A percentile compares a stretch with the other conserved stretches of the same genome.
phyloP scores from a whole-genome alignment of 305 asterid genomes.

The Euphrasia arctica region DNA sequence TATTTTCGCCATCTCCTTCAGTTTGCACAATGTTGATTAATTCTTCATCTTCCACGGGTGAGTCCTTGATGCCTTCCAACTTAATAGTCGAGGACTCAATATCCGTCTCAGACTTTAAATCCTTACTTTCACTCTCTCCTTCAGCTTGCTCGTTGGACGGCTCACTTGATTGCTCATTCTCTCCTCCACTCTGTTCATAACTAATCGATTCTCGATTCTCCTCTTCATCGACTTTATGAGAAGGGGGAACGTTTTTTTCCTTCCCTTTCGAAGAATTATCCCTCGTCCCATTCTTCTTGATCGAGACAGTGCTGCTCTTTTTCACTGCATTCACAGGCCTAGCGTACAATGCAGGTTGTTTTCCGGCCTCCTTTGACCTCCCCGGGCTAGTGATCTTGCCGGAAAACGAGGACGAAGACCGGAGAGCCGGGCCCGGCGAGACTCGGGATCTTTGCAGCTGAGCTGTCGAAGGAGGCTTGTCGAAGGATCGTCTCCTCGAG shows the following conservation, averaged over 20 bases:
- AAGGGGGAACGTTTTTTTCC: conserved; percentile 20
- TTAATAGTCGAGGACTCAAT: neutral
- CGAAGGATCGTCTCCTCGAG: conserved; percentile 50
- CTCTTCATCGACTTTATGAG: conserved; percentile 20
- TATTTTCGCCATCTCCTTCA: conserved; percentile 21
- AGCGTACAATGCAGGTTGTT: conserved; percentile 29
- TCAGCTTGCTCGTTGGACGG: conserved; percentile 2
- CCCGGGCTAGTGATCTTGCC: conserved; percentile 19
- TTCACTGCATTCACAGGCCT: conserved; percentile 29
- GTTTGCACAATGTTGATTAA: neutral
- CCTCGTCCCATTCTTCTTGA: conserved; percentile 27
- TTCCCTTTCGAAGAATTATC: conserved; percentile 18
- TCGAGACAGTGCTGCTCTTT: conserved; percentile 16
- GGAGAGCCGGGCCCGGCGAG: conserved; percentile 38
- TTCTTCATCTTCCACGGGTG: conserved; percentile 23
- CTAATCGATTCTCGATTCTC: conserved; percentile 27
- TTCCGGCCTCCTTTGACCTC: conserved; percentile 16
- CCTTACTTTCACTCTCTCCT: neutral
- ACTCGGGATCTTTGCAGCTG: conserved; percentile 31
- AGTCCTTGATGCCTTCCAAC: neutral
- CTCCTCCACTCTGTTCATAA: neutral
- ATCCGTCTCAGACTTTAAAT: neutral
- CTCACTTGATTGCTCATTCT: neutral
- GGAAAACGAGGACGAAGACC: conserved; percentile 44
- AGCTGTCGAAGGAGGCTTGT: conserved; percentile 50